A percentile compares a stretch with the other conserved stretches of the same genome.
Evolutionary conservation across 176 grass and related monocot genomes (phyloP).

Genomic region (Hyparrhenia diplandra): DNA sequence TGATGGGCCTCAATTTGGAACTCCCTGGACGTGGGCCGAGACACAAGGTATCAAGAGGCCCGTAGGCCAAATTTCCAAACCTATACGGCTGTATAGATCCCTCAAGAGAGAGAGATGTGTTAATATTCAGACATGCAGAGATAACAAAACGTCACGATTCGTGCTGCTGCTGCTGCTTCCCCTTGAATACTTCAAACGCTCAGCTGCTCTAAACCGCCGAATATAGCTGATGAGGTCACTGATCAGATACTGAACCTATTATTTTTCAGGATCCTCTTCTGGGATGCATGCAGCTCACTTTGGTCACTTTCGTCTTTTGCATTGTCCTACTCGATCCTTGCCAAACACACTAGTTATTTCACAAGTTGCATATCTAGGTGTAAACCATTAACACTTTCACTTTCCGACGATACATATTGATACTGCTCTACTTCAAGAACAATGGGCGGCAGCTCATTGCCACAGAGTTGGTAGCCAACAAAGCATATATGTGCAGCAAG

Average conservation of each 20-base stretch:
- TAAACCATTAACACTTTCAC: neutral
- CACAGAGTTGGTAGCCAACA: neutral
- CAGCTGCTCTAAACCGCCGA: neutral
- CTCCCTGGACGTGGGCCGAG: too few relatives aligned
- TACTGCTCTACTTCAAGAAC: neutral
- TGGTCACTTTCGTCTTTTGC: neutral
- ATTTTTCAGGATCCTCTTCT: neutral
- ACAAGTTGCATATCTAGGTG: neutral
- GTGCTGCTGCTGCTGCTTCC: too few relatives aligned
- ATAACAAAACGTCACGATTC: too few relatives aligned
- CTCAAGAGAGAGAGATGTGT: too few relatives aligned
- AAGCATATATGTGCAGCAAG: neutral
- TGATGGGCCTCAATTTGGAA: too few relatives aligned
- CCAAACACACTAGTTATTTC: neutral
- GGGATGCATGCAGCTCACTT: neutral
- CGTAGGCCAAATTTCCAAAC: too few relatives aligned
- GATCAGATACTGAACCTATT: neutral
- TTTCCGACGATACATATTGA: neutral
- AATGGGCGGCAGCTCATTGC: neutral
- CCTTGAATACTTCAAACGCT: too few relatives aligned
- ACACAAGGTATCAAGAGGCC: too few relatives aligned
- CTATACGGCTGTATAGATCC: too few relatives aligned
- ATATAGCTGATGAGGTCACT: neutral
- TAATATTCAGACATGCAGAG: too few relatives aligned
- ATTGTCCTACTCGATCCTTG: neutral